These are phyloP conservation scores for Petrea volubilis DNA, from an alignment of 257 asterid genomes.

Conservation along the genomic window DNA sequence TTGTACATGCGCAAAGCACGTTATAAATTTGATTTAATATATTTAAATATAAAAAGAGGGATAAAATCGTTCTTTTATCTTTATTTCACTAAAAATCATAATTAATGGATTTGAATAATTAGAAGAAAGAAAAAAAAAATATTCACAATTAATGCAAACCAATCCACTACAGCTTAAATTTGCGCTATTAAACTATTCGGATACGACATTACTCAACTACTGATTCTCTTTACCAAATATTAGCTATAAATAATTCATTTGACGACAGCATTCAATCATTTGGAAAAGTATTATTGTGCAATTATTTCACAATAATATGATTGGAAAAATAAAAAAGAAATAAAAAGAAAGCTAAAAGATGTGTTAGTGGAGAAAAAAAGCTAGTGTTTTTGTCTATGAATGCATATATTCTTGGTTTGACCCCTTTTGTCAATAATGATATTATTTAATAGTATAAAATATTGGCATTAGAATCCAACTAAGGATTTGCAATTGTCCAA, in stretches of 20 bases:
- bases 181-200: neutral
- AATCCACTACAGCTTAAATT: too few species aligned
- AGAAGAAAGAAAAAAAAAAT: too few species aligned
- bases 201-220: neutral
- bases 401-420: neutral
- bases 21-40: too few species aligned
- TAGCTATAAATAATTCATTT: neutral
- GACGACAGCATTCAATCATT: neutral
- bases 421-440: neutral
- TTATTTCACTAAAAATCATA: too few species aligned
- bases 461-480: conserved; percentile 28
- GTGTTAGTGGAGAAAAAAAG: neutral
- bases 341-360: neutral
- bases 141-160: too few species aligned
- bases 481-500: conserved; percentile 23
- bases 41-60: too few species aligned
- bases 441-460: conserved; percentile 6
- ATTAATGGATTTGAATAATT: too few species aligned
- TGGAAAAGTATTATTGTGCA: neutral
- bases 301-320: neutral
- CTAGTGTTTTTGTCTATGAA: neutral
- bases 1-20: too few species aligned
- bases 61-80: too few species aligned
- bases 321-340: neutral
- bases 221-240: neutral